These are phyloP conservation scores for Cryphonectria nitschkei DNA, from an alignment of 2,329 filamentous ascomycete genomes.

Conservation along the genomic window DNA sequence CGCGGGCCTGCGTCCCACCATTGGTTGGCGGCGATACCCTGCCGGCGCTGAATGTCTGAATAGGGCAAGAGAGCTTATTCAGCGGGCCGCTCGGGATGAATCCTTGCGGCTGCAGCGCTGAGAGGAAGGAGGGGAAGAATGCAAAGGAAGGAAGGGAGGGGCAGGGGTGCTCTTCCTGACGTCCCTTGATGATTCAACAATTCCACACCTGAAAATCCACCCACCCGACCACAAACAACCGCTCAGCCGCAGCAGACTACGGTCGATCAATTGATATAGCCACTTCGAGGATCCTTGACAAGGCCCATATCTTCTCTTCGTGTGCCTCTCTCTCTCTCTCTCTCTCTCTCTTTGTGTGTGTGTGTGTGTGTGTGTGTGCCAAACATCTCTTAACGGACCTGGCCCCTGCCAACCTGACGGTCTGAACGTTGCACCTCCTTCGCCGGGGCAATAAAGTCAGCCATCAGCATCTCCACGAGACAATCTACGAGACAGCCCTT, in stretches of 20 bases:
- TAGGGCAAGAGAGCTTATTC: slow-evolving; percentile 4
- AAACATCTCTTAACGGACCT: not conserved
- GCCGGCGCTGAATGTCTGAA: not conserved
- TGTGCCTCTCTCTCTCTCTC: not conserved
- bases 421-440: not conserved
- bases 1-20: not conserved
- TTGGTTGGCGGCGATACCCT: not conserved
- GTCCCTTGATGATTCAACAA: not conserved
- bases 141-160: too few species aligned
- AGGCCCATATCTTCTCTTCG: not conserved
- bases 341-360: too few species aligned
- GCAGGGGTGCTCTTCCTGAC: not conserved
- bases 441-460: not conserved
- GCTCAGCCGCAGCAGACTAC: not conserved
- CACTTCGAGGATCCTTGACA: not conserved
- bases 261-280: not conserved
- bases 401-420: not conserved
- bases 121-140: not conserved
- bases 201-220: not conserved
- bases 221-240: not conserved
- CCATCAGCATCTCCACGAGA: not conserved
- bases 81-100: slow-evolving; percentile 1
- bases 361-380: not conserved
- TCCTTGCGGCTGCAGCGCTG: slow-evolving; percentile 4
- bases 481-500: not conserved